phyloP scores from a whole-genome alignment of 768 basidiomycete genomes.

The Naganishia randhawae region DNA sequence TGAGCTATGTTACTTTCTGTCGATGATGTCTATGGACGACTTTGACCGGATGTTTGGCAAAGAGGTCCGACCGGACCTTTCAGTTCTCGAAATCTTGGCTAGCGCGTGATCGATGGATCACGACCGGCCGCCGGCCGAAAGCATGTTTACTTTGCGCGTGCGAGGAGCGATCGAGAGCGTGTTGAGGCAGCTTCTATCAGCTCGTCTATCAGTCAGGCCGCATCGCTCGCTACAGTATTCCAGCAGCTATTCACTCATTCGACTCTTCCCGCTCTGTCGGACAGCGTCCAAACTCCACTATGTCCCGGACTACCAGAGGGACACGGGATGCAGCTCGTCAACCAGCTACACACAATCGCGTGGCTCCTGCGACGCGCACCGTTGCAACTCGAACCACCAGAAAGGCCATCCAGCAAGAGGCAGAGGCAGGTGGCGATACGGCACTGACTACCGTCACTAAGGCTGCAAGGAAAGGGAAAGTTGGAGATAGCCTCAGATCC shows the following conservation, averaged over 20 bases:
- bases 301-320: conserved; percentile 6
- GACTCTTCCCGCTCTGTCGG: background rate
- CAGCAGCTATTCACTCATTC: too few relatives aligned
- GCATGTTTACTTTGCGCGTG: background rate
- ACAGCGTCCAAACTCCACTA: background rate
- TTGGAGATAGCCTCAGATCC: background rate
- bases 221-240: too few relatives aligned
- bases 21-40: too few relatives aligned
- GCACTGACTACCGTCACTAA: background rate
- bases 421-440: background rate
- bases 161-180: conserved; percentile 2
- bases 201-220: background rate
- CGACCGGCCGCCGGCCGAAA: background rate
- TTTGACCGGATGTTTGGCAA: too few relatives aligned
- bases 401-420: background rate
- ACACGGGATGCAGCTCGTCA: background rate
- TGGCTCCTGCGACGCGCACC: background rate
- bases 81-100: background rate
- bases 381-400: conserved; percentile 7
- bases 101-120: too few relatives aligned
- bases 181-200: background rate
- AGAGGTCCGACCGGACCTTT: background rate
- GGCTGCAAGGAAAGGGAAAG: background rate
- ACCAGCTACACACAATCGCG: background rate
- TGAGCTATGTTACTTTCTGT: too few relatives aligned